Evolutionary conservation across 139 green algal genomes (phyloP).

Genomic region (Micractinium conductrix): DNA sequence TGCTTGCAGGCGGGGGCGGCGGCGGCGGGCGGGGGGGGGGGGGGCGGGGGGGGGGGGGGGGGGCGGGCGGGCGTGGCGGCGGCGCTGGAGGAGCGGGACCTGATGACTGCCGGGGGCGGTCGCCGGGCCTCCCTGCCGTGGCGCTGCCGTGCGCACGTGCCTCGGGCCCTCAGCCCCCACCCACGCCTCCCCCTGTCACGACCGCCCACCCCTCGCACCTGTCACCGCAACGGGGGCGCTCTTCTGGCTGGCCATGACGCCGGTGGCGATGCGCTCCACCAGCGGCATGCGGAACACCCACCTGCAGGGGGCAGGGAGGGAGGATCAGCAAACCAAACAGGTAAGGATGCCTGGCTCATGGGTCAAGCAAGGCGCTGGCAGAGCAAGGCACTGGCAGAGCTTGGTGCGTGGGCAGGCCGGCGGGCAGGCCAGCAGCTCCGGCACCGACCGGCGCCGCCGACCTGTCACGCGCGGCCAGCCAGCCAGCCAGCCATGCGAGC

Average conservation of each 20-base stretch:
- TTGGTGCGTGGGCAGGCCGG: background rate
- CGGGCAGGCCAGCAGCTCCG: background rate
- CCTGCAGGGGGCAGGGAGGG: background rate
- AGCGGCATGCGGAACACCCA: slow-evolving; percentile 46
- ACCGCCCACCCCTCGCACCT: slow-evolving; percentile 1
- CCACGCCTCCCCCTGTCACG: background rate
- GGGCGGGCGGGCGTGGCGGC: too few species aligned
- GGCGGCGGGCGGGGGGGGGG: too few species aligned
- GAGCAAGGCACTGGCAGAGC: background rate
- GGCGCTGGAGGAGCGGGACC: too few species aligned
- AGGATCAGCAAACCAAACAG: background rate
- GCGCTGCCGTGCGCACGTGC: background rate
- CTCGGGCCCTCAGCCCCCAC: background rate
- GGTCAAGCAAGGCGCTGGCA: background rate
- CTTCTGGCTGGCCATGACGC: slow-evolving; percentile 72
- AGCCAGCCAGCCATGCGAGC: too few species aligned
- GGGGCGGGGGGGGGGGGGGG: too few species aligned
- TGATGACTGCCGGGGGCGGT: too few species aligned
- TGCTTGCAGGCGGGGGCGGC: too few species aligned
- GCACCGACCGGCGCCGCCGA: too few species aligned
- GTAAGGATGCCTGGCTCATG: background rate
- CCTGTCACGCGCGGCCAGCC: too few species aligned
- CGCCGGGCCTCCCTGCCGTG: too few species aligned
- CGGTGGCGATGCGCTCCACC: slow-evolving; percentile 47
- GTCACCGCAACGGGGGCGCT: slow-evolving; percentile 65